Conservation (phyloP, 345 rosid genomes). For the Pistacia atlantica region DNA sequence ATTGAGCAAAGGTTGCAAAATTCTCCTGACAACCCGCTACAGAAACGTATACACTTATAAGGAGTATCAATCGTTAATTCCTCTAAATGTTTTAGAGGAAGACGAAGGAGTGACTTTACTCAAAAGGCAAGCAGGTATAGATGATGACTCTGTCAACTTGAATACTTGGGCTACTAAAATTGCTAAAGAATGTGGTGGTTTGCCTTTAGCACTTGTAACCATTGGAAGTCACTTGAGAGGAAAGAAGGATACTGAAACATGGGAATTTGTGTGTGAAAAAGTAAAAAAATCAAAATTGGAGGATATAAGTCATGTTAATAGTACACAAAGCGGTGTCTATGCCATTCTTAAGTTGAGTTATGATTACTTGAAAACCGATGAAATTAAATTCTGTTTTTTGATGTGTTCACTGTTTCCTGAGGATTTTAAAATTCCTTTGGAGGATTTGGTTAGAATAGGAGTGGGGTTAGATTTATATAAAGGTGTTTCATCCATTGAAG, state of each 20-base stretch:
- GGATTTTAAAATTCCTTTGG: neutral
- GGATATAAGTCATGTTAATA: neutral
- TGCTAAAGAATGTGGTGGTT: slow-evolving; percentile 4
- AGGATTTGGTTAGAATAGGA: neutral
- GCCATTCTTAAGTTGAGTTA: neutral
- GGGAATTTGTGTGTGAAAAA: neutral
- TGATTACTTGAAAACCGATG: neutral
- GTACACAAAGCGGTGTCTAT: neutral
- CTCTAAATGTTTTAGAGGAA: neutral
- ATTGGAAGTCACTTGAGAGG: neutral
- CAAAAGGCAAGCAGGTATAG: neutral
- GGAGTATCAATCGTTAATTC: neutral
- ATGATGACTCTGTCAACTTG: neutral
- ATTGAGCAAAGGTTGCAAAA: neutral
- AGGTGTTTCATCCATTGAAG: neutral
- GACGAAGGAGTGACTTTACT: slow-evolving; percentile 19
- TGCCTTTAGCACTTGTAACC: neutral
- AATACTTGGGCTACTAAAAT: neutral
- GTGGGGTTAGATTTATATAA: neutral
- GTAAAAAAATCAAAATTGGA: slow-evolving; percentile 11
- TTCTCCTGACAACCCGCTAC: slow-evolving; percentile 10
- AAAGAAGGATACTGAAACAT: neutral
- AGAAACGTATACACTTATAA: neutral
- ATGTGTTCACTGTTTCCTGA: neutral
- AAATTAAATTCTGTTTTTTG: neutral